A percentile compares a stretch with the other conserved stretches of the same genome.
Evolutionary conservation across 2,329 filamentous ascomycete species (phyloP).

Genomic region (Aureobasidium sp.): DNA sequence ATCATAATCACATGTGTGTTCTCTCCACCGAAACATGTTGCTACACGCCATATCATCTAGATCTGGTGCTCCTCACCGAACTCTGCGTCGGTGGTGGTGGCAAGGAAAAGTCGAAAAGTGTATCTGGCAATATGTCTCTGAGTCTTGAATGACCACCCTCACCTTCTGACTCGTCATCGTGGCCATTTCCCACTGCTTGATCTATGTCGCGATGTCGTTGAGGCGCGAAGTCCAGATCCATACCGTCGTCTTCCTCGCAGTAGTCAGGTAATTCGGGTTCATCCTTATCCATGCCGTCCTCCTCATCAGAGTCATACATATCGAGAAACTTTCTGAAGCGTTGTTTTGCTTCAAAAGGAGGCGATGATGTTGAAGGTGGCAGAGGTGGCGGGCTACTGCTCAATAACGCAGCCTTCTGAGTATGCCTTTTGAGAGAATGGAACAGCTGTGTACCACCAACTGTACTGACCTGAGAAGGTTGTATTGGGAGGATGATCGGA

Average conservation of each 20-base stretch:
- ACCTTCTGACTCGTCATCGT: background rate
- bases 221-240: background rate
- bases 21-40: too few species aligned
- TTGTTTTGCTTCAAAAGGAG: background rate
- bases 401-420: background rate
- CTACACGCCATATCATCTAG: background rate
- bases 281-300: background rate
- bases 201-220: background rate
- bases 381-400: background rate
- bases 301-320: background rate
- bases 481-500: background rate
- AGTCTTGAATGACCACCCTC: background rate
- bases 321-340: background rate
- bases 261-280: background rate
- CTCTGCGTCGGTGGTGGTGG: conserved; percentile 12
- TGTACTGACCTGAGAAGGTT: conserved; percentile 7
- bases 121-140: conserved; percentile 13
- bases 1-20: too few species aligned
- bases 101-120: conserved; percentile 13
- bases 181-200: background rate
- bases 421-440: background rate
- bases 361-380: background rate
- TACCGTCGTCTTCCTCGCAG: background rate
- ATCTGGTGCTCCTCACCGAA: background rate
- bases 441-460: conserved; percentile 3